Evolutionary conservation across 2,329 filamentous ascomycete genomes (phyloP), one percentile per base, ranked within the genome.

Genomic region (Myriosclerotinia duriaeana): DNA sequence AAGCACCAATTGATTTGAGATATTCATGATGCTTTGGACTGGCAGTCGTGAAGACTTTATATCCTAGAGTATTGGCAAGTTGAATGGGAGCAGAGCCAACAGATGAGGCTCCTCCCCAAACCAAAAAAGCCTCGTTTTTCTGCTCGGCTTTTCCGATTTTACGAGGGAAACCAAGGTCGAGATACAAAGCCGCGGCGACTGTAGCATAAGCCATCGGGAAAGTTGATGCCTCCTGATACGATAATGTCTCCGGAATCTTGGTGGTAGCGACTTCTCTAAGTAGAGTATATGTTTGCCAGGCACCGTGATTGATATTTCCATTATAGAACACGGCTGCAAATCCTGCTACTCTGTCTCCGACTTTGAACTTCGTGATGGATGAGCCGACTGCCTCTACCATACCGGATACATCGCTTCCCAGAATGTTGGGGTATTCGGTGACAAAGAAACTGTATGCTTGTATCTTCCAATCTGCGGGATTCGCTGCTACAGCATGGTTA

Each of bases 331-430:
- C 8, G 74, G 75, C 68, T 20, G 48, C 68, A 48, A 70, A 72
- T 3, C 71, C 84, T 80, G 69, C 84, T 81, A 72, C 84, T 74
- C 2, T 80, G 78, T 73, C 72, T n/a, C 71, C 70, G 11, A 62
- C 46, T 30, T 68, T 67, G 67, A 73, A 73, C n/a, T 67, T 69
- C 0, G 69, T 70, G 3, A 73, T 69, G 2, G 46, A 46, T 22
- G 65, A 54, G 5, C 71, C 71, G 15, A 71, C 46, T 4, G 63
- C 61, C n/a, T 44, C 30, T 1, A 73, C 61, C 11, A 69, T 48
- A 3, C 72, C 71, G 40, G 61, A 66, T 14, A 52, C 64, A 40
- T 72, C 71, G 36, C 67, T 69, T 2, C 71, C 69, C 5, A 84
- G 78, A 14, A 86, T 70, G 8, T 67, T 71, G 3, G 78, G 78